These are phyloP conservation scores for Typha latifolia DNA, from an alignment of 176 grass and related monocot species.

Conservation along the genomic window DNA sequence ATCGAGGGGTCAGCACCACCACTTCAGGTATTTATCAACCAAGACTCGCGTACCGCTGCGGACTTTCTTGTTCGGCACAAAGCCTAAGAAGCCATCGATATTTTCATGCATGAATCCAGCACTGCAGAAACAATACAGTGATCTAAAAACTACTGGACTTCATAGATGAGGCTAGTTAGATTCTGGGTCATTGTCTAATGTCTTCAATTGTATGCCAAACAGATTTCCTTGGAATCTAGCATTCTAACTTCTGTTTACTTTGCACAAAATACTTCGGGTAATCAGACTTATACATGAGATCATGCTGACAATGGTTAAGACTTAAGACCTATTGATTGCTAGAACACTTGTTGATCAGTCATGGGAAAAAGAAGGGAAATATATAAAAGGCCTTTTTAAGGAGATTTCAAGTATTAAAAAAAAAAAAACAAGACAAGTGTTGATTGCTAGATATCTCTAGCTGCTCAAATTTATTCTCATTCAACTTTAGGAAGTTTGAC, in stretches of 20 bases:
- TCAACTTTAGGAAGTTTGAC: too few species aligned
- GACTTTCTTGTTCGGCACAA: slow-evolving; percentile 68
- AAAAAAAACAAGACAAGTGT: too few species aligned
- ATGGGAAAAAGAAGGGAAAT: too few species aligned
- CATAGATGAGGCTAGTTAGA: slow-evolving; percentile 39
- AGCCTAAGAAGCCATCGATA: slow-evolving; percentile 75
- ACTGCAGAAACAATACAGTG: slow-evolving; percentile 45
- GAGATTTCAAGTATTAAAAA: too few species aligned
- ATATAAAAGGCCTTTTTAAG: too few species aligned
- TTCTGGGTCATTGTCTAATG: slow-evolving; percentile 5
- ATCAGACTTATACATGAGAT: too few species aligned
- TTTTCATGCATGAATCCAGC: slow-evolving; percentile 77
- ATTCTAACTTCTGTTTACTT: neutral
- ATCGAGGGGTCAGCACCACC: slow-evolving; percentile 38
- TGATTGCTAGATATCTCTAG: too few species aligned
- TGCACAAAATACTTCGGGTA: too few species aligned
- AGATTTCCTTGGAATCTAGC: slow-evolving; percentile 9
- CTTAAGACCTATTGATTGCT: too few species aligned
- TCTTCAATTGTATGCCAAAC: slow-evolving; percentile 1
- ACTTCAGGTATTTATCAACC: slow-evolving; percentile 49
- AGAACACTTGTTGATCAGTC: too few species aligned
- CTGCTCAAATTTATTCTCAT: too few species aligned
- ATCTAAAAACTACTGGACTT: slow-evolving; percentile 32
- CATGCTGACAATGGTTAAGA: too few species aligned
- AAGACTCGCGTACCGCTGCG: slow-evolving; percentile 62